Evolutionary conservation across 371 early-diverging fungal genomes (phyloP), one percentile per base, ranked within the genome.

Genomic region (Dipsacomyces acuminosporus): DNA sequence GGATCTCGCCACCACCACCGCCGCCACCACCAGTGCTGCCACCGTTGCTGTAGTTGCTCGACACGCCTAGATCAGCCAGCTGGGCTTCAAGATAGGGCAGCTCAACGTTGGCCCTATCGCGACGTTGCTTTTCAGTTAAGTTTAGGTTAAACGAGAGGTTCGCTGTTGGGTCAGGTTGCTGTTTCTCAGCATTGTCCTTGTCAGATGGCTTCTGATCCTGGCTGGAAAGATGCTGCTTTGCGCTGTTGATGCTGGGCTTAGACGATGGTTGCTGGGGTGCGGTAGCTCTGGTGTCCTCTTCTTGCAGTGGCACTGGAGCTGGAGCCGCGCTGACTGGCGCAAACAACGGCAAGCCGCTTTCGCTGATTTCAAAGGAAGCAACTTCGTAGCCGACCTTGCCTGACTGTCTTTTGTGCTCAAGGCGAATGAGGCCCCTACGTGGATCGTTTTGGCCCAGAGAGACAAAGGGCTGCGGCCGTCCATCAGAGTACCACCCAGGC

Each of bases 141-240:
- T 73, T 73, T 45, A 94, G 64, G 54, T 91, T 92, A 72, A 94
- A 94, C 9, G 91, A 82, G 34, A 93, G 66, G 47, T 89, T 83
- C 14, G 82, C 77, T 0, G 82, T 61, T 13, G 83, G 84, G 50
- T 83, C 84, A 15, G 73, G 30, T 61, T 67, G 19, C 23, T 58
- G 41, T 22, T 15, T 9, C 22, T 30, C 30, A 7, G 30, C 11
- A 11, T 11, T 30, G 30, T 11, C 11, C 30, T 5, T 7, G 11
- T 11, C 30, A 30, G 30, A 30, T 11, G 30, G 11, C 11, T 5
- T 5, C 30, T 7, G 30, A 11, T 30, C 30, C 30, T 30, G 5
- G 30, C 30, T 11, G n/a, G n/a, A n/a, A n/a, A 30, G 30, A 4
- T 25, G 34, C 43, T 20, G 41, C 14, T 18, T 44, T 26, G 14